Evolutionary conservation across 495 filamentous ascomycete genomes (phyloP).

Genomic region (Amorphotheca resinae): DNA sequence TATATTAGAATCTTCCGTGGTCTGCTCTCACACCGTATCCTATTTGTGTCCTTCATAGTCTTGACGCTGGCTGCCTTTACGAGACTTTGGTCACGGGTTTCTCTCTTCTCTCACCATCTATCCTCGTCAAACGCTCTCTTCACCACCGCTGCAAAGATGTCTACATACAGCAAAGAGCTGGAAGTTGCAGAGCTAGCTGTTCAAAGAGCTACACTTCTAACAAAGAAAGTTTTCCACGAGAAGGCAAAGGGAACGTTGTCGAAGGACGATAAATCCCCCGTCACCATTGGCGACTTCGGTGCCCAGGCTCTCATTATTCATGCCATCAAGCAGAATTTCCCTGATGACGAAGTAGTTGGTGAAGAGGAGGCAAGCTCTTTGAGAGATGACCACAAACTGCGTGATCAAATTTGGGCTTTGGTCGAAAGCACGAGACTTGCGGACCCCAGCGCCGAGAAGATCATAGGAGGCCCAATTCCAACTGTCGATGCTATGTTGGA

Average conservation of each 20-base stretch:
- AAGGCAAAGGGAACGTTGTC: constrained; percentile 85
- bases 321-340: constrained; percentile 81
- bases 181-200: constrained; percentile 82
- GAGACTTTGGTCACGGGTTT: constrained; percentile 14
- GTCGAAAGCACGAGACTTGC: constrained; percentile 61
- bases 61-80: constrained; percentile 17
- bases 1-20: not conserved
- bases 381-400: constrained; percentile 50
- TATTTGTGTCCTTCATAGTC: constrained; percentile 12
- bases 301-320: constrained; percentile 92
- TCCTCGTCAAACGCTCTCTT: constrained; percentile 3
- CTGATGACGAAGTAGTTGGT: constrained; percentile 78
- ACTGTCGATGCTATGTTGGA: constrained; percentile 68
- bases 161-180: constrained; percentile 66
- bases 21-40: constrained; percentile 5
- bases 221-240: constrained; percentile 84
- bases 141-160: constrained; percentile 21
- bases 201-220: constrained; percentile 76
- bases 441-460: constrained; percentile 45
- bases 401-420: constrained; percentile 68
- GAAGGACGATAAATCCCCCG: constrained; percentile 90
- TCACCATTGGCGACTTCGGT: constrained; percentile 95
- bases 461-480: constrained; percentile 60
- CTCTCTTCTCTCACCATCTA: constrained; percentile 16
- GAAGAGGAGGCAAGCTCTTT: constrained; percentile 84